Evolutionary conservation across 129 eudicot species (phyloP).

Genomic region (Centella asiatica): DNA sequence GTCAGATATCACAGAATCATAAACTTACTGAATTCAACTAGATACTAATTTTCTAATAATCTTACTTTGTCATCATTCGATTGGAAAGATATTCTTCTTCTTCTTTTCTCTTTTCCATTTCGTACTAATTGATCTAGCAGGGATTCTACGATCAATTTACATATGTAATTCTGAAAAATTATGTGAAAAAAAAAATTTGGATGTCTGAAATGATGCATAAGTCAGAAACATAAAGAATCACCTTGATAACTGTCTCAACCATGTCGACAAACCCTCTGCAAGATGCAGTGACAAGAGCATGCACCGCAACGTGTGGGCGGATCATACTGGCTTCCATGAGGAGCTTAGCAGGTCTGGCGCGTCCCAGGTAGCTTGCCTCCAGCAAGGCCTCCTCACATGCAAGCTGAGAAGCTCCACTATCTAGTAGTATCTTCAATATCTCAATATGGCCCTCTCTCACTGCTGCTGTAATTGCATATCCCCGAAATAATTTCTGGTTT

Average conservation of each 20-base stretch:
- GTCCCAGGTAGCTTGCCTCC: conserved; percentile 81
- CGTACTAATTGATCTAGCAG: not conserved
- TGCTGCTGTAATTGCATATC: conserved; percentile 75
- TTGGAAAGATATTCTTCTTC: not conserved
- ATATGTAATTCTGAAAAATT: not conserved
- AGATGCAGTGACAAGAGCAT: conserved; percentile 85
- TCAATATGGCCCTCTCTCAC: conserved; percentile 78
- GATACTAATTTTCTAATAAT: too few relatives aligned
- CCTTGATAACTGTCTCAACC: conserved; percentile 61
- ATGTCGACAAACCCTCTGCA: conserved; percentile 78
- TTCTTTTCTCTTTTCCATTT: too few relatives aligned
- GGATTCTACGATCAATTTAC: not conserved
- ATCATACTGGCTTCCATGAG: conserved; percentile 82
- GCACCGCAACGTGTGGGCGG: conserved; percentile 71
- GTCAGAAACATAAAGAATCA: conserved; percentile 9
- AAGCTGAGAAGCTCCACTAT: conserved; percentile 80
- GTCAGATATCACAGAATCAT: too few relatives aligned
- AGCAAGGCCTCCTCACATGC: conserved; percentile 92
- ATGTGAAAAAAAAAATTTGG: not conserved
- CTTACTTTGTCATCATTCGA: not conserved
- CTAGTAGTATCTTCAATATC: conserved; percentile 77
- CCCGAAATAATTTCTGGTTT: conserved; percentile 71
- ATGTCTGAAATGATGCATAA: not conserved
- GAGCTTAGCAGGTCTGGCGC: conserved; percentile 45
- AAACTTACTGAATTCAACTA: not conserved